These are phyloP conservation scores for Cadophora malorum DNA, from an alignment of 2,329 filamentous ascomycete genomes.

Conservation along the genomic window DNA sequence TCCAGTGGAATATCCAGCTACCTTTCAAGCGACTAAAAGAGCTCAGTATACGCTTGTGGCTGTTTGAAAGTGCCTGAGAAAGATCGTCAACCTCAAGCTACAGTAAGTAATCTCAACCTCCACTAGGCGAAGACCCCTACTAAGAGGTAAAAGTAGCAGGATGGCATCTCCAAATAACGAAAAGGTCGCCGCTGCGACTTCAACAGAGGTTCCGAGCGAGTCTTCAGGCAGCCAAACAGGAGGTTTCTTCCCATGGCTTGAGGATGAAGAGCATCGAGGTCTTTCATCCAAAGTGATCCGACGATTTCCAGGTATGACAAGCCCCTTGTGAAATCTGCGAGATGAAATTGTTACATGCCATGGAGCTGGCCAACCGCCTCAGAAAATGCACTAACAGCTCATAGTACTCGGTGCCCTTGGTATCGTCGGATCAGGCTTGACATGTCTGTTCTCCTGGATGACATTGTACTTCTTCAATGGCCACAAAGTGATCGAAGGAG, in stretches of 20 bases:
- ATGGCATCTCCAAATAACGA: background rate
- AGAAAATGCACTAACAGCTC: background rate
- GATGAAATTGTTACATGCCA: background rate
- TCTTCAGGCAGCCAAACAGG: slow-evolving; percentile 14
- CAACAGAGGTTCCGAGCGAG: slow-evolving; percentile 9
- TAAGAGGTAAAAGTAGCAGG: background rate
- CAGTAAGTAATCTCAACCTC: background rate
- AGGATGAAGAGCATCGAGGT: slow-evolving; percentile 16
- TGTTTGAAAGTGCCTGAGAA: background rate
- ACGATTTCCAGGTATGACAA: slow-evolving; percentile 15
- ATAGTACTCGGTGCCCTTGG: slow-evolving; percentile 18
- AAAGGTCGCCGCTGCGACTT: slow-evolving; percentile 4
- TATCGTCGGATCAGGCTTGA: slow-evolving; percentile 22
- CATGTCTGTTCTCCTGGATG: slow-evolving; percentile 18
- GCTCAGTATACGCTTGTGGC: background rate
- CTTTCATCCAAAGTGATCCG: slow-evolving; percentile 13
- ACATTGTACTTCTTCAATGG: slow-evolving; percentile 25
- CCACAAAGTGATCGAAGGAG: slow-evolving; percentile 21
- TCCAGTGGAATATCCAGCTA: background rate
- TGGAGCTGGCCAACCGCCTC: too few relatives aligned
- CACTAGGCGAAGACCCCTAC: background rate
- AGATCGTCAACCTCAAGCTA: background rate
- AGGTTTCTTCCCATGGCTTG: slow-evolving; percentile 28
- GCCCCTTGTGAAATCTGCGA: background rate
- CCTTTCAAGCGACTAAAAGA: too few relatives aligned